A percentile compares a stretch with the other conserved stretches of the same genome.
These are phyloP conservation scores for Aegilops bicornis DNA, from an alignment of 176 grass and related monocot species.

Conservation along the genomic window DNA sequence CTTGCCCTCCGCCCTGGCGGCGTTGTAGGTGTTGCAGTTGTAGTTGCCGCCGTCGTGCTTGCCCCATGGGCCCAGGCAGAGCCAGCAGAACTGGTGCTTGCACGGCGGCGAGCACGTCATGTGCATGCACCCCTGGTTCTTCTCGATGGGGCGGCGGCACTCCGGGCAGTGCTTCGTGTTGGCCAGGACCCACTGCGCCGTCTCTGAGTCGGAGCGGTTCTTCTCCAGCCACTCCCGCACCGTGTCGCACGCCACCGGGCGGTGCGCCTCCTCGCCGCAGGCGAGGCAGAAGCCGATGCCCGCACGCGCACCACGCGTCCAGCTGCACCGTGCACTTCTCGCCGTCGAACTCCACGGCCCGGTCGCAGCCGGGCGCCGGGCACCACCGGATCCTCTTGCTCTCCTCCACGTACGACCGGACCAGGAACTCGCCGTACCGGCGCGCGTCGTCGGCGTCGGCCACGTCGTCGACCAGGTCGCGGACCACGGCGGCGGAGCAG, in stretches of 20 bases:
- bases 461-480: slow-evolving; percentile 27
- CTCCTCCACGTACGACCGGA: slow-evolving; percentile 54
- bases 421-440: slow-evolving; percentile 18
- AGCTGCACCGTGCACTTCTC: not conserved
- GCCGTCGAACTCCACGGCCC: slow-evolving; percentile 24
- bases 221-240: slow-evolving; percentile 7
- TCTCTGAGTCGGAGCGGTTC: slow-evolving; percentile 21
- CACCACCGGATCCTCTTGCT: slow-evolving; percentile 46
- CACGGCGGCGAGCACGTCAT: slow-evolving; percentile 43
- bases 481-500: slow-evolving; percentile 25
- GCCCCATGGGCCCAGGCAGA: slow-evolving; percentile 39
- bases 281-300: slow-evolving; percentile 33
- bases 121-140: slow-evolving; percentile 63
- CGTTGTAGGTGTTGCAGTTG: slow-evolving; percentile 38
- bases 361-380: slow-evolving; percentile 33
- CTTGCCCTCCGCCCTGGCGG: slow-evolving; percentile 20
- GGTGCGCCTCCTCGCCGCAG: slow-evolving; percentile 58
- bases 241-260: slow-evolving; percentile 42
- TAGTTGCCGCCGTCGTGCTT: not conserved
- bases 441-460: not conserved
- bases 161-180: slow-evolving; percentile 54
- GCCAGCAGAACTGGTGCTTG: slow-evolving; percentile 56
- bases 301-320: slow-evolving; percentile 39
- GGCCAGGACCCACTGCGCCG: slow-evolving; percentile 28
- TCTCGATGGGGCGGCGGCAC: slow-evolving; percentile 54